phyloP scores from a whole-genome alignment of 1,284 basidiomycete species.

The Tylopilus sp. region DNA sequence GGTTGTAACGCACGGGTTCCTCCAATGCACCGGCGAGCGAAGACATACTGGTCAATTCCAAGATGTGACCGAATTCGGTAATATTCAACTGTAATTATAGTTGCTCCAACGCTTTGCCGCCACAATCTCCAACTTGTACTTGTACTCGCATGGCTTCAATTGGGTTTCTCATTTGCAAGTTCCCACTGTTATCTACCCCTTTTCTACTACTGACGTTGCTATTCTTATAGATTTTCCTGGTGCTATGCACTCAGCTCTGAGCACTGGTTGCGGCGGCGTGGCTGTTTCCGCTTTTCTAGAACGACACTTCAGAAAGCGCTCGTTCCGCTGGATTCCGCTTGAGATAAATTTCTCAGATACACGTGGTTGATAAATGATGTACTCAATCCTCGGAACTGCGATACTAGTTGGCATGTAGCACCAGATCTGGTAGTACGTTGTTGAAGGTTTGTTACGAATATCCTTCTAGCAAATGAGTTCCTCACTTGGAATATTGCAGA shows the following conservation, averaged over 20 bases:
- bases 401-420: slow-evolving; percentile 30
- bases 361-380: not conserved
- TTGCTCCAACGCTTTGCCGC: no score
- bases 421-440: not conserved
- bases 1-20: slow-evolving; percentile 38
- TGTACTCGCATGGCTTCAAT: not conserved
- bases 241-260: slow-evolving; percentile 13
- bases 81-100: no score
- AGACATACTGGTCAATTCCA: slow-evolving; percentile 43
- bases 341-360: slow-evolving; percentile 3
- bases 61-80: slow-evolving; percentile 28
- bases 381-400: slow-evolving; percentile 29
- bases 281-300: slow-evolving; percentile 40
- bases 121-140: no score
- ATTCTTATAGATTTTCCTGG: slow-evolving; percentile 7
- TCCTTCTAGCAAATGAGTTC: not conserved
- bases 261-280: slow-evolving; percentile 16
- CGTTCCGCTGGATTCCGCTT: no score
- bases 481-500: not conserved
- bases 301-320: slow-evolving; percentile 27
- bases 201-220: not conserved
- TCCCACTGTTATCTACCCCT: not conserved
- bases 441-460: not conserved
- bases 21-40: slow-evolving; percentile 54
- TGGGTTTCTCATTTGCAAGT: not conserved